phyloP scores from a whole-genome alignment of 2,329 filamentous ascomycete genomes.

The Fusarium sp. region DNA sequence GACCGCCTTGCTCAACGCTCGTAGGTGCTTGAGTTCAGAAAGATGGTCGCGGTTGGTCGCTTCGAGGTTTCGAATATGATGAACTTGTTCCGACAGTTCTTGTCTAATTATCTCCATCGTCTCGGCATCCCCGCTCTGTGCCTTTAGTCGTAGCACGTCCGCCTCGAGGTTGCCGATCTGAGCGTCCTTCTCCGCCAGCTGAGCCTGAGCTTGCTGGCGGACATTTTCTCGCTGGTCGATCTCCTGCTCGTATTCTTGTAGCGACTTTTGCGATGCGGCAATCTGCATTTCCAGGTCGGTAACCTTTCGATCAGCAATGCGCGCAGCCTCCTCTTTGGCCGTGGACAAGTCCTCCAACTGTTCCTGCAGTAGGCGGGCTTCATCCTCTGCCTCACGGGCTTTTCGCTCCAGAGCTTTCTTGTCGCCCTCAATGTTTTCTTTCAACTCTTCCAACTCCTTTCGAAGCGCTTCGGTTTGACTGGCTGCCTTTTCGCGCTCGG shows the following conservation, averaged over 20 bases:
- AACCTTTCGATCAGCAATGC: slow-evolving; percentile 67
- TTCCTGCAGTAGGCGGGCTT: slow-evolving; percentile 80
- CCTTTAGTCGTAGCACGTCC: slow-evolving; percentile 85
- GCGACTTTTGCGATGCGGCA: slow-evolving; percentile 57
- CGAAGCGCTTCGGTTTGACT: slow-evolving; percentile 63
- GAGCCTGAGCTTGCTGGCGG: slow-evolving; percentile 72
- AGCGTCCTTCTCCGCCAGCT: slow-evolving; percentile 75
- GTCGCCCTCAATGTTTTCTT: slow-evolving; percentile 63
- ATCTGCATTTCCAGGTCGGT: slow-evolving; percentile 67
- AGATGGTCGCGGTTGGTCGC: slow-evolving; percentile 82
- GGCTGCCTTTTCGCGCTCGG: slow-evolving; percentile 62
- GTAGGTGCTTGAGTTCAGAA: slow-evolving; percentile 82
- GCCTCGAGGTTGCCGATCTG: slow-evolving; percentile 82
- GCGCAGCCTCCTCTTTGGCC: slow-evolving; percentile 76
- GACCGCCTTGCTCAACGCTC: slow-evolving; percentile 86
- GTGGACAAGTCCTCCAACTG: slow-evolving; percentile 79
- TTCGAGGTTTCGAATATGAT: slow-evolving; percentile 90
- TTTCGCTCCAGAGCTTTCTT: slow-evolving; percentile 76
- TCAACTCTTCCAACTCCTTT: slow-evolving; percentile 64
- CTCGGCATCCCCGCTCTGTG: slow-evolving; percentile 87
- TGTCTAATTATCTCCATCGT: slow-evolving; percentile 86
- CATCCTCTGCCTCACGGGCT: slow-evolving; percentile 77
- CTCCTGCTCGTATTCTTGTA: slow-evolving; percentile 72
- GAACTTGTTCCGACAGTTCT: slow-evolving; percentile 90
- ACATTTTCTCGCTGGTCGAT: slow-evolving; percentile 65